Base-by-base conservation (phyloP, 1,284 basidiomycete genomes). In the Anthracocystis setariae region DNA sequence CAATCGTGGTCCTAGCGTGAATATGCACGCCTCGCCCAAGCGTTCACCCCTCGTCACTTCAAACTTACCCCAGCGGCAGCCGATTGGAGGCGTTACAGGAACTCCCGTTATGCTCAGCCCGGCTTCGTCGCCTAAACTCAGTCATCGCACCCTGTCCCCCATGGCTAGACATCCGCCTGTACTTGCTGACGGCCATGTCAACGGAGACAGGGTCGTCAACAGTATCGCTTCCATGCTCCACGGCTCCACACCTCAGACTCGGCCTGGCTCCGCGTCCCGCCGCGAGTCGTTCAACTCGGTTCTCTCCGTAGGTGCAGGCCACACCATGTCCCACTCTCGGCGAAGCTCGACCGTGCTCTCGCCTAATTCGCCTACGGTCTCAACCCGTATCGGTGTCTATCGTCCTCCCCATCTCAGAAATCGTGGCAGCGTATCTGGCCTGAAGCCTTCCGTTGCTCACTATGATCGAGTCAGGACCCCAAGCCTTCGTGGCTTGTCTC, bases 381-480 rank as follows among this genome's bases (percentile, higher is more conserved):
- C 66, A 1, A 49, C 55, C 25, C 65, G 72, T 27, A 52, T 63
- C 37, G 73, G 73, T 18, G 64, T 77, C 3, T 78, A 78, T 39
- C 58, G 76, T 17, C 76, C 76, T 12, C 76, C 76, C 13, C 76
- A 78, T 25, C 53, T 78, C 24, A 48, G 76, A 25, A 74, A 72
- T 18, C 56, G 68, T 4, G 69, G 62, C 21, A 70, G 65, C 49
- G 46, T 66, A 3, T 70, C 70, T 3, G 70, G 60, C 7, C 69
- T 78, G 25, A 62, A 66, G 42, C 63, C 76, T 2, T 64, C 59
- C 48, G 66, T 78, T 2, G 74, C 76, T 1, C 76, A 78, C 42
- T 78, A 78, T 48, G 76, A 78, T 50, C 61, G 76, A 27, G 69
- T 78, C 13, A 43, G 76, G 15, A 77, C 76, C 13, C 75, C 76